These are phyloP conservation scores for Sorghum bicolor DNA, from an alignment of 176 grass and related monocot genomes.

Conservation along the genomic window DNA sequence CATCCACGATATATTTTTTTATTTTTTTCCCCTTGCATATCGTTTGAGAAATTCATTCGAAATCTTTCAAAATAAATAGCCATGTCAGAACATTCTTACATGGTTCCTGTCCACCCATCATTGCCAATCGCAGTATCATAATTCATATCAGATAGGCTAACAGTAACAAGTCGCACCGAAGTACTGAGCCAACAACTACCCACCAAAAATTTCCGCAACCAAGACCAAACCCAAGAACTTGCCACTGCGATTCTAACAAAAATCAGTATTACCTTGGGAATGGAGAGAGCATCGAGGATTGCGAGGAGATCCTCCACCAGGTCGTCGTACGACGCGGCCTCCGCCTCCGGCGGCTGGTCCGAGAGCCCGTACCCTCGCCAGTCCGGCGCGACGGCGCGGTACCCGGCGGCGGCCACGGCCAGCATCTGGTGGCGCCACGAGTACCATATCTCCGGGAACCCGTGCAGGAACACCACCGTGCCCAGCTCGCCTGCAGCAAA, in stretches of 20 bases:
- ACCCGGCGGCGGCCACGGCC: slow-evolving; percentile 41
- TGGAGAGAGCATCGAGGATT: slow-evolving; percentile 34
- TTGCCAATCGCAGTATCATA: background rate
- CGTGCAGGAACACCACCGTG: slow-evolving; percentile 40
- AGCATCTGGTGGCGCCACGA: slow-evolving; percentile 53
- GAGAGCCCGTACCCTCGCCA: slow-evolving; percentile 55
- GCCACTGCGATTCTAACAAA: background rate
- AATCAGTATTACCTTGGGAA: background rate
- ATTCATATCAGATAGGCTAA: background rate
- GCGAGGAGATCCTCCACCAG: slow-evolving; percentile 42
- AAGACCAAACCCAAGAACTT: background rate
- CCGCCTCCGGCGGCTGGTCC: slow-evolving; percentile 26
- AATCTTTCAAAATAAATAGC: background rate
- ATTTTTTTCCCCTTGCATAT: background rate
- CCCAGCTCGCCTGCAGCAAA: slow-evolving; percentile 23
- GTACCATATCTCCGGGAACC: slow-evolving; percentile 61
- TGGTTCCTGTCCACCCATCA: background rate
- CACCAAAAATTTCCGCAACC: background rate
- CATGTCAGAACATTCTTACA: background rate
- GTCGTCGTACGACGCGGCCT: slow-evolving; percentile 11
- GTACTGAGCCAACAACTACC: background rate
- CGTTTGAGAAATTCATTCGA: background rate
- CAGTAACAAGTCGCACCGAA: background rate
- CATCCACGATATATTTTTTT: background rate
- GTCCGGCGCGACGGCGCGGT: slow-evolving; percentile 43